Evolutionary conservation across 2,329 filamentous ascomycete genomes (phyloP).

Genomic region (Diaporthe destruens): DNA sequence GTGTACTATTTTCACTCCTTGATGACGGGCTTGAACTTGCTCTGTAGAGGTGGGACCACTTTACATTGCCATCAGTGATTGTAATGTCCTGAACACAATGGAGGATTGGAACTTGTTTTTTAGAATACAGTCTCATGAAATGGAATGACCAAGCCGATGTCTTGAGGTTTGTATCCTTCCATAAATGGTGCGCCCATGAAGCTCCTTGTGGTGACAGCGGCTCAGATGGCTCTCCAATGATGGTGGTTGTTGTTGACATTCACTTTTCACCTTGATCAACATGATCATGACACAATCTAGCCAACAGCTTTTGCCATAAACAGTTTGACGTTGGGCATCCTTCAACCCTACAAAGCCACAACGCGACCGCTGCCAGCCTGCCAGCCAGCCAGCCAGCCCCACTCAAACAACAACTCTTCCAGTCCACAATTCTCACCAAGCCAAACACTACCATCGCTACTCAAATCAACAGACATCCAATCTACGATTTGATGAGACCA

Average conservation of each 20-base stretch:
- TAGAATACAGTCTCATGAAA: too few species aligned
- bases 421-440: background rate
- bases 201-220: background rate
- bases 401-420: background rate
- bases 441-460: background rate
- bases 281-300: background rate
- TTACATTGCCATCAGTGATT: too few species aligned
- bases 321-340: background rate
- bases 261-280: background rate
- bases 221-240: background rate
- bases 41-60: too few species aligned
- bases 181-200: background rate
- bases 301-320: background rate
- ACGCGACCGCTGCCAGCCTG: too few species aligned
- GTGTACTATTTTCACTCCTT: too few species aligned
- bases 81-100: too few species aligned
- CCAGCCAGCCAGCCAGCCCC: too few species aligned
- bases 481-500: background rate
- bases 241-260: background rate
- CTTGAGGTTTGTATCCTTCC: background rate
- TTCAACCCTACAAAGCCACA: background rate
- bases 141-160: background rate
- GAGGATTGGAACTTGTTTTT: too few species aligned
- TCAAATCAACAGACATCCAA: background rate
- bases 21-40: too few species aligned